Conservation (phyloP, 177 flowering plant species). For the Tripterygium wilfordii region DNA sequence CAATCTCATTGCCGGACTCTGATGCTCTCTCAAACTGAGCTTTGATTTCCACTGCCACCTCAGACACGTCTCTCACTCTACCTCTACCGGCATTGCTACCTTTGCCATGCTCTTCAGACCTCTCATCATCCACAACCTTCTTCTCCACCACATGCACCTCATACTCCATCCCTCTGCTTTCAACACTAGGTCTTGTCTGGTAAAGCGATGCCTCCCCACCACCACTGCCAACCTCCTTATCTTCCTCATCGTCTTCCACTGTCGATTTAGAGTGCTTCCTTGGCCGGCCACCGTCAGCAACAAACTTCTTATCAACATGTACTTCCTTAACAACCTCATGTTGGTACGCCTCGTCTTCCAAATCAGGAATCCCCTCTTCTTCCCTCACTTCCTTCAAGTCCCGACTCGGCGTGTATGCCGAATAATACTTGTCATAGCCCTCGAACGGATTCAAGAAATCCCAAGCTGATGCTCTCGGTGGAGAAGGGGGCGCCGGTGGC, state of each 20-base stretch:
- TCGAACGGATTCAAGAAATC: constrained; percentile 76
- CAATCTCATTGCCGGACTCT: constrained; percentile 64
- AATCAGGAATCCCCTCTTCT: constrained; percentile 96
- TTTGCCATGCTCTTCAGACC: constrained; percentile 28
- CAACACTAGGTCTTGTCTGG: constrained; percentile 36
- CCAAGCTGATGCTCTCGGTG: constrained; percentile 71
- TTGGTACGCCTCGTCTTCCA: constrained; percentile 73
- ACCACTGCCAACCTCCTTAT: constrained; percentile 4
- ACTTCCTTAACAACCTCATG: constrained; percentile 79
- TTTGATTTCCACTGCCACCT: constrained; percentile 62
- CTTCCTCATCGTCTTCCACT: constrained; percentile 19
- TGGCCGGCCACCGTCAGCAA: constrained; percentile 23
- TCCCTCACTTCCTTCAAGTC: constrained; percentile 83
- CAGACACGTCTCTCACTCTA: constrained; percentile 35
- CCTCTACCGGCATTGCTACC: constrained; percentile 28
- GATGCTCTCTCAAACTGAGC: constrained; percentile 75
- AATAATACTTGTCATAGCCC: constrained; percentile 37
- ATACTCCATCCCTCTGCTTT: constrained; percentile 50
- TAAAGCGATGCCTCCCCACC: constrained; percentile 30
- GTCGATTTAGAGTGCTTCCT: constrained; percentile 25
- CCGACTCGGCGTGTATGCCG: constrained; percentile 64
- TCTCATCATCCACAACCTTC: constrained; percentile 48
- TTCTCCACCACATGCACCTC: constrained; percentile 80
- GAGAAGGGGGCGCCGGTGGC: constrained; percentile 91
- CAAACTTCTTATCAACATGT: constrained; percentile 49